Percentiles rank a stretch among this genome's conserved stretches.
Evolutionary conservation across 805 yeast species (phyloP).

Genomic region (Candida succiphila): DNA sequence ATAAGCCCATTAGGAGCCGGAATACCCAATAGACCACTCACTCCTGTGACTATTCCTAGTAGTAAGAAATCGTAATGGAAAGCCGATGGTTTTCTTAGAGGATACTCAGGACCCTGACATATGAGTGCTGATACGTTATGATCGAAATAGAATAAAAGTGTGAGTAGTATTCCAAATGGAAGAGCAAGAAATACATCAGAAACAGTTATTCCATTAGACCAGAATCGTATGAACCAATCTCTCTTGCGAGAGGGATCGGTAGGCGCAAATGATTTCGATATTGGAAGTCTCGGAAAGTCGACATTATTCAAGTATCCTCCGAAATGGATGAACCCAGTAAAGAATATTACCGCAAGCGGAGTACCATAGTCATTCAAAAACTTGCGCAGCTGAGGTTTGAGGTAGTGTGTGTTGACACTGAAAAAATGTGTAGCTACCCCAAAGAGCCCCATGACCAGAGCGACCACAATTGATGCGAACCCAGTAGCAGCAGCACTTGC

Average conservation of each 20-base stretch:
- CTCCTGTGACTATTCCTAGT: constrained; percentile 78
- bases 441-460: constrained; percentile 64
- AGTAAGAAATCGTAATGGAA: constrained; percentile 90
- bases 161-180: constrained; percentile 83
- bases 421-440: constrained; percentile 55
- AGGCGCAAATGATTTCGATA: constrained; percentile 65
- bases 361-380: constrained; percentile 80
- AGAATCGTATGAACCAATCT: constrained; percentile 75
- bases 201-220: constrained; percentile 50
- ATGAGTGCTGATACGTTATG: constrained; percentile 91
- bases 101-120: constrained; percentile 79
- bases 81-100: constrained; percentile 74
- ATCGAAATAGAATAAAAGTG: constrained; percentile 84
- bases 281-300: constrained; percentile 54
- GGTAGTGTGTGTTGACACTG: constrained; percentile 54
- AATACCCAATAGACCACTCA: constrained; percentile 79
- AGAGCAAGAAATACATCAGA: constrained; percentile 79
- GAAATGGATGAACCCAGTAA: constrained; percentile 88
- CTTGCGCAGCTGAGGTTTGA: constrained; percentile 51
- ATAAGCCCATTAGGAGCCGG: constrained; percentile 96
- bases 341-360: constrained; percentile 75
- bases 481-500: constrained; percentile 30
- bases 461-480: constrained; percentile 65
- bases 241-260: constrained; percentile 41
- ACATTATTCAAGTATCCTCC: constrained; percentile 64